A percentile compares a stretch with the other conserved stretches of the same genome.
These are phyloP conservation scores for Nemania sp. DNA, from an alignment of 2,329 filamentous ascomycete genomes.

Conservation along the genomic window DNA sequence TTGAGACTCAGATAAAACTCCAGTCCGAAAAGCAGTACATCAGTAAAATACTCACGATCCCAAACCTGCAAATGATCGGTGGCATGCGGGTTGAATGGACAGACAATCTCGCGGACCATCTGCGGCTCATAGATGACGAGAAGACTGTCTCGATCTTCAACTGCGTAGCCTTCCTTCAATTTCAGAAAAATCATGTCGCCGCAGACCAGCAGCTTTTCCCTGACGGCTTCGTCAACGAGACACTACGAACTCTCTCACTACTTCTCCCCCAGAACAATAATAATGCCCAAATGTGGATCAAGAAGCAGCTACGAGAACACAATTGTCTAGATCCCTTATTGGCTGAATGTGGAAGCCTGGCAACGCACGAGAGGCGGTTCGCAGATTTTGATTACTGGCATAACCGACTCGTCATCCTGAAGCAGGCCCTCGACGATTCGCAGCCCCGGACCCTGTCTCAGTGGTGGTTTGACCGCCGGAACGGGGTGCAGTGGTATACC, in stretches of 20 bases:
- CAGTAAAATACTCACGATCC: conserved; percentile 29
- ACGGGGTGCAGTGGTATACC: conserved; percentile 49
- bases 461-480: conserved; percentile 49
- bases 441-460: conserved; percentile 41
- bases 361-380: conserved; percentile 39
- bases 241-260: conserved; percentile 40
- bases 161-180: conserved; percentile 42
- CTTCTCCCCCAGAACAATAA: conserved; percentile 40
- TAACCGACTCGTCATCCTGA: conserved; percentile 47
- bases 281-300: conserved; percentile 11
- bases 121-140: conserved; percentile 43
- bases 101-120: conserved; percentile 44
- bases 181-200: conserved; percentile 18
- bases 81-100: conserved; percentile 42
- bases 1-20: neutral
- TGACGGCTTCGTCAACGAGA: conserved; percentile 40
- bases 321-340: conserved; percentile 11
- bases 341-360: conserved; percentile 35
- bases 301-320: neutral
- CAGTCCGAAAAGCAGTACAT: conserved; percentile 26
- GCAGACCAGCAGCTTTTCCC: conserved; percentile 33
- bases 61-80: conserved; percentile 37
- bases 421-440: conserved; percentile 47
- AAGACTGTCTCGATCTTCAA: conserved; percentile 44
- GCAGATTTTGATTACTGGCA: conserved; percentile 46